Evolutionary conservation across 225 moss, liverwort and hornwort genomes (phyloP).

Genomic region (Antitrichia curtipendula): DNA sequence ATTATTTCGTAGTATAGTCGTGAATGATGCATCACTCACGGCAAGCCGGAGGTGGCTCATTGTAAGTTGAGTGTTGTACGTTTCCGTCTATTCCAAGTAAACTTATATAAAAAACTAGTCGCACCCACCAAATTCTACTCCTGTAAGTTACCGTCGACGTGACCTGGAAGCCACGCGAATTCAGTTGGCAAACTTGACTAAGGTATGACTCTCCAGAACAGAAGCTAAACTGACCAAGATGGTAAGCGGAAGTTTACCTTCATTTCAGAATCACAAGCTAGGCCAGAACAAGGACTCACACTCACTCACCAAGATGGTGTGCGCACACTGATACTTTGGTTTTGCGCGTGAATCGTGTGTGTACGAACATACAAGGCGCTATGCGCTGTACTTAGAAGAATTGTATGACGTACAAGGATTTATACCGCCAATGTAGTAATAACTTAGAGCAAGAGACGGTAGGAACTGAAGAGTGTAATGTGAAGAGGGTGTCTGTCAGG

Average conservation of each 20-base stretch:
- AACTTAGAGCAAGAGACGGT: not conserved
- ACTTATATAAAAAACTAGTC: not conserved
- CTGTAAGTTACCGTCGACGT: not conserved
- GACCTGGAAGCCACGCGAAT: not conserved
- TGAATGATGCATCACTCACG: not conserved
- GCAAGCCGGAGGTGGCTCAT: not conserved
- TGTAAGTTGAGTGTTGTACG: too few species aligned
- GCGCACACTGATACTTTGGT: not conserved
- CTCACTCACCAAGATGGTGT: not conserved
- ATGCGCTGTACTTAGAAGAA: not conserved
- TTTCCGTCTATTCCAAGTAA: not conserved
- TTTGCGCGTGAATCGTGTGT: not conserved
- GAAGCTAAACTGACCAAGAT: too few species aligned
- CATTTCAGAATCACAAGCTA: not conserved
- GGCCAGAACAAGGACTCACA: not conserved
- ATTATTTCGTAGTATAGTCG: not conserved
- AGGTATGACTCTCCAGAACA: not conserved
- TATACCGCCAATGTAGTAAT: not conserved
- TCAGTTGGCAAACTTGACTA: not conserved
- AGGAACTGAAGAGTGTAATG: not conserved
- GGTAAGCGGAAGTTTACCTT: not conserved
- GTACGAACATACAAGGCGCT: not conserved
- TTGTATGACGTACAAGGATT: not conserved
- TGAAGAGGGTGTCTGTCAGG: not conserved
- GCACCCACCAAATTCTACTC: not conserved